These are phyloP conservation scores for Cryphonectria carpinicola DNA, from an alignment of 2,329 filamentous ascomycete genomes.

Conservation along the genomic window DNA sequence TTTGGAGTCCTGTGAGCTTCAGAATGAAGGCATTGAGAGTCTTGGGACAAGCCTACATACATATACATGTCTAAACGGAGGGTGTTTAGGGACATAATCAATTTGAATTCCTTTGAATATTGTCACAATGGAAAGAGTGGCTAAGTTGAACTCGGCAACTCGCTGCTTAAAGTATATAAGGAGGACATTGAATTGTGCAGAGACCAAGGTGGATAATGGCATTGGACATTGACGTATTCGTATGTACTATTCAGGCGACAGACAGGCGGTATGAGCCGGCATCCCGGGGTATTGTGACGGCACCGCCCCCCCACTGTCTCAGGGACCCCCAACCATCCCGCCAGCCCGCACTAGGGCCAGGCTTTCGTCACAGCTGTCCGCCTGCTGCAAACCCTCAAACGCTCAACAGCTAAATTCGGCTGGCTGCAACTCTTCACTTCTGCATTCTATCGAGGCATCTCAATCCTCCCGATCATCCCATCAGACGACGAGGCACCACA, in stretches of 20 bases:
- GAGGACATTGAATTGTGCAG: not conserved
- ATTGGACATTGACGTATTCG: not conserved
- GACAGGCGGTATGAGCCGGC: not conserved
- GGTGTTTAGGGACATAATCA: not conserved
- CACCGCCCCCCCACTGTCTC: conserved; percentile 13
- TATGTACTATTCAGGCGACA: not conserved
- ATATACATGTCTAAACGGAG: not conserved
- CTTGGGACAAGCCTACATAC: not conserved
- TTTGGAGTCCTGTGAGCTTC: not conserved
- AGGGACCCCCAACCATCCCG: not conserved
- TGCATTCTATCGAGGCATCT: not conserved
- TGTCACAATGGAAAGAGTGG: not conserved
- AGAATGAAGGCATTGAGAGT: not conserved
- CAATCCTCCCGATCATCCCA: not conserved
- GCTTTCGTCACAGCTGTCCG: conserved; percentile 7
- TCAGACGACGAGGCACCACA: not conserved
- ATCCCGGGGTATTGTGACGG: not conserved
- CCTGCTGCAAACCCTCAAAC: not conserved
- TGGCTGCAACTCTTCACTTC: not conserved
- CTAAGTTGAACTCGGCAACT: not conserved
- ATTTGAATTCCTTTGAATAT: not conserved
- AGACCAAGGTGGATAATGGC: too few relatives aligned
- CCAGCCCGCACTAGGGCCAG: not conserved
- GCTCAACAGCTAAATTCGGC: not conserved
- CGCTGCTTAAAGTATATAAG: not conserved